phyloP scores from a whole-genome alignment of 2,329 filamentous ascomycete species.

The Claviceps humidiphila region DNA sequence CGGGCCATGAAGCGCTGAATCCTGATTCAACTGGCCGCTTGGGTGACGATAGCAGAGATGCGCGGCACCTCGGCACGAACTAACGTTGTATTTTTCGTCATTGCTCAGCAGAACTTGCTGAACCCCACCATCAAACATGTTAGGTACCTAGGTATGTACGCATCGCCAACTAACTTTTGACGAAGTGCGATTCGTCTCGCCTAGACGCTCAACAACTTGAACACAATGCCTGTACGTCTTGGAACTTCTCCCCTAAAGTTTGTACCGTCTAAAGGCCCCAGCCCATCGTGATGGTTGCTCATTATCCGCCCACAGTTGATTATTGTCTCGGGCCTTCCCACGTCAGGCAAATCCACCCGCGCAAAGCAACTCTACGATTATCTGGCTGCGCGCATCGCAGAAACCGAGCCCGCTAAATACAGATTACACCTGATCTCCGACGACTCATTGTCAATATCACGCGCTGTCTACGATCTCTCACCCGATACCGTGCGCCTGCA shows the following conservation, averaged over 20 bases:
- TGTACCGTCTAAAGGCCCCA: not conserved
- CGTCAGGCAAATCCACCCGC: constrained; percentile 55
- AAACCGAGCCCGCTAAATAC: constrained; percentile 30
- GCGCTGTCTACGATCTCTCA: constrained; percentile 57
- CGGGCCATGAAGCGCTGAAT: not conserved
- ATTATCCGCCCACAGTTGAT: constrained; percentile 38
- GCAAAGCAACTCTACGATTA: constrained; percentile 52
- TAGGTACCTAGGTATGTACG: too few relatives aligned
- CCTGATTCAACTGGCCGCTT: too few relatives aligned
- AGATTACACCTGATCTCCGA: constrained; percentile 65
- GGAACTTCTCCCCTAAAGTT: not conserved
- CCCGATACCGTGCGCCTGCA: constrained; percentile 37
- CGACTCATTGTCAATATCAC: constrained; percentile 54
- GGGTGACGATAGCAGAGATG: too few relatives aligned
- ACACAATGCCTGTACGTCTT: constrained; percentile 2
- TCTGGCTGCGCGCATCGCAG: constrained; percentile 43
- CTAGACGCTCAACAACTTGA: not conserved
- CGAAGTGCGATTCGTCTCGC: not conserved
- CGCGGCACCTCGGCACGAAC: not conserved
- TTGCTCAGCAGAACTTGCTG: not conserved
- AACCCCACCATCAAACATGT: not conserved
- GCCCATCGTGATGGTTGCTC: constrained; percentile 1
- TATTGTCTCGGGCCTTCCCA: constrained; percentile 52
- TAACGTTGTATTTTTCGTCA: not conserved
- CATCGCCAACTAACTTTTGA: not conserved